Evolutionary conservation across 225 moss, liverwort and hornwort genomes (phyloP), one percentile per base, ranked within the genome.

Genomic region (Thuidium tamariscinum): DNA sequence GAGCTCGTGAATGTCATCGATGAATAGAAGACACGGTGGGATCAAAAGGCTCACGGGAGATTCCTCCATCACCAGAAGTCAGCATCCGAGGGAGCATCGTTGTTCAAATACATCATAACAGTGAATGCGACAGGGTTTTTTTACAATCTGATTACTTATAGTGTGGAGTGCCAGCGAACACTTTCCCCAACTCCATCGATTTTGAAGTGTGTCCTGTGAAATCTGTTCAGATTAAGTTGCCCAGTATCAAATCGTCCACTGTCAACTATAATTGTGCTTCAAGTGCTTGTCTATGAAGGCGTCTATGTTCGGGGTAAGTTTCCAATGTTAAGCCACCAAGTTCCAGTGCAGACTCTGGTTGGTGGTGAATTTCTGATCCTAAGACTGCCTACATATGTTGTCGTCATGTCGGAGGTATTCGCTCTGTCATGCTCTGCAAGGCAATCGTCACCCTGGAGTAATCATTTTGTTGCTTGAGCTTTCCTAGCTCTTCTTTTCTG

Each of bases 1-100:
- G 98, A 98, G 88, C 97, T 98, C 52, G 98, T 98, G 84, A 98
- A 98, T 86, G 96, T 98, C 75, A 95, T 97, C 85, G 98, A 97
- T 91, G 98, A 97, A 94, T 93, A 89, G 86, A 90, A 59, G 27
- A 11, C 29, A 55, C 16, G 37, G 25, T 55, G 26, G 55, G 37
- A 77, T 77, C 25, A 77, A 37, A 37, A 36, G 55, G 57, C 41
- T 57, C 78, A 59, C 13, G 29, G 19, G 41, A 59, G 59, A 27
- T 41, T 78, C 41, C 20, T 78, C 59, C 78, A 19, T 78, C 29
- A 41, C 27, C 19, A 41, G 20, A 78, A 59, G 59, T 11, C 18
- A 57, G 57, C 41, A 78, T 27, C 29, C 19, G 59, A 78, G 41
- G 59, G 29, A 78, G 57, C 57, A 57, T 78, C 20, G 13, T 59